Conservation (phyloP, 208 protist species). For the Histomonas meleagridis region DNA sequence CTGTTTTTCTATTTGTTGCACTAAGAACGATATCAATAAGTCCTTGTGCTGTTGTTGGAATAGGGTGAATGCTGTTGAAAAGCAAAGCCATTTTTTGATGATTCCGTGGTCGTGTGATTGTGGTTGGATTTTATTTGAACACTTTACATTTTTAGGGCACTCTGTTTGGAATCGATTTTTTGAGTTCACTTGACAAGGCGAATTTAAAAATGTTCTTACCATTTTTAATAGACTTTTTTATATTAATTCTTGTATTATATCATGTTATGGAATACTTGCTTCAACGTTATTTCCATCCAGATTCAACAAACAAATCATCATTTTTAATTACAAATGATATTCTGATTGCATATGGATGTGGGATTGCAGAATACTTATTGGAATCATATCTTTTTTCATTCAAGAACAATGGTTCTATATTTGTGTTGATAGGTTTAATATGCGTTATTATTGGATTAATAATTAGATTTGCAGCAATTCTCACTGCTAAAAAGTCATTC, state of each 20-base stretch:
- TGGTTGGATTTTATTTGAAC: too few relatives aligned
- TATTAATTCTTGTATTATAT: neutral
- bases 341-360: neutral
- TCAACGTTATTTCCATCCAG: neutral
- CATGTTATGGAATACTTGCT: neutral
- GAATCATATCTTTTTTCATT: too few relatives aligned
- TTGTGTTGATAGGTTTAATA: too few relatives aligned
- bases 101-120: too few relatives aligned
- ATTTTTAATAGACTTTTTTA: too few relatives aligned
- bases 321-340: constrained; percentile 7
- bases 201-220: too few relatives aligned
- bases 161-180: too few relatives aligned
- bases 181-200: too few relatives aligned
- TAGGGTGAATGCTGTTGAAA: neutral
- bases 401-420: too few relatives aligned
- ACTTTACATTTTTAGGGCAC: too few relatives aligned
- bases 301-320: neutral
- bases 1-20: constrained; percentile 97
- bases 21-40: constrained; percentile 98
- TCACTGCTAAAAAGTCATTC: constrained; percentile 4
- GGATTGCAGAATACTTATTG: neutral
- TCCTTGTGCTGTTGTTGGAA: constrained; percentile 68
- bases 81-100: constrained; percentile 23
- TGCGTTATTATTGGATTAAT: neutral
- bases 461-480: constrained; percentile 27